phyloP scores from a whole-genome alignment of 2,329 filamentous ascomycete genomes.

The Ceratocystis harringtonii region DNA sequence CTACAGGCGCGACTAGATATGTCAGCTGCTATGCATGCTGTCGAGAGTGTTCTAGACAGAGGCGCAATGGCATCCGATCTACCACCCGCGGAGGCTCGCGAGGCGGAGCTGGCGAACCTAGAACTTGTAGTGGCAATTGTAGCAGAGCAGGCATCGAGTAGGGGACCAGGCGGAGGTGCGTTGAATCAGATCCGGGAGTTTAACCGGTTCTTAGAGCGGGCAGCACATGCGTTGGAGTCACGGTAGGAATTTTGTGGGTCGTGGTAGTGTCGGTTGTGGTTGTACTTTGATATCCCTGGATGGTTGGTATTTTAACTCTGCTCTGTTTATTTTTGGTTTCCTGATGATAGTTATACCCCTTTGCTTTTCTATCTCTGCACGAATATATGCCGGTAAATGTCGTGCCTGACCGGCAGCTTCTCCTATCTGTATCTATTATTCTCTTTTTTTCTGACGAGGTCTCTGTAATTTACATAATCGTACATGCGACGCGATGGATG shows the following conservation, averaged over 20 bases:
- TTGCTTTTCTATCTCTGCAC: neutral
- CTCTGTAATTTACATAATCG: neutral
- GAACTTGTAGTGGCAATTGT: slow-evolving; percentile 43
- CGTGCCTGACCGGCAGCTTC: neutral
- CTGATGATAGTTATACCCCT: slow-evolving; percentile 11
- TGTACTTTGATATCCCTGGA: neutral
- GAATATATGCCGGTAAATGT: neutral
- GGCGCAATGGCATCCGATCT: slow-evolving; percentile 35
- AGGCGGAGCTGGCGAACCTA: slow-evolving; percentile 40
- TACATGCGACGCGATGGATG: neutral
- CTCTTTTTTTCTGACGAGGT: neutral
- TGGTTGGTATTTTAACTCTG: neutral
- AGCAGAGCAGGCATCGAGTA: slow-evolving; percentile 37
- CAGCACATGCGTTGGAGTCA: slow-evolving; percentile 40
- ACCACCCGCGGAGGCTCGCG: slow-evolving; percentile 28
- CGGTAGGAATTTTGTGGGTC: slow-evolving; percentile 21
- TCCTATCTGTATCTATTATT: neutral
- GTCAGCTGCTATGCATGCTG: slow-evolving; percentile 45
- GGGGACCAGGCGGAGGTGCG: slow-evolving; percentile 35
- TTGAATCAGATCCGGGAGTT: slow-evolving; percentile 45
- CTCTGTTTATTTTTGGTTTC: slow-evolving; percentile 11
- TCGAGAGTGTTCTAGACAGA: slow-evolving; percentile 42
- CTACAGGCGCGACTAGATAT: slow-evolving; percentile 35
- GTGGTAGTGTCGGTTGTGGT: neutral
- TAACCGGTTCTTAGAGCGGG: slow-evolving; percentile 48